phyloP scores from a whole-genome alignment of 169 alveolate genomes.

The Plasmodium gonderi region DNA sequence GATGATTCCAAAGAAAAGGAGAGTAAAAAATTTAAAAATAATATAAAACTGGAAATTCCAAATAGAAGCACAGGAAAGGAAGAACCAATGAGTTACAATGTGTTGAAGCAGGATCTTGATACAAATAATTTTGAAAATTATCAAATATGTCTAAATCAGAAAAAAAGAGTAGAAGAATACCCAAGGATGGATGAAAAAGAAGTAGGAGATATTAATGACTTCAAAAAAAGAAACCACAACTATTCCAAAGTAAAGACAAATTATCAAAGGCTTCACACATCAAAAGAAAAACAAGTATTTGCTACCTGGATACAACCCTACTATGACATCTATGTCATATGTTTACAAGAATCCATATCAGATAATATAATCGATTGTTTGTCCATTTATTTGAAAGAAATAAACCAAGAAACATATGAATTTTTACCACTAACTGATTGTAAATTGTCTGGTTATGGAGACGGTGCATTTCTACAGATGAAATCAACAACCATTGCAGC shows the following conservation, averaged over 20 bases:
- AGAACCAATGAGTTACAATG: too few species aligned
- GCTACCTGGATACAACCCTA: conserved; percentile 85
- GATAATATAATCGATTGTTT: conserved; percentile 79
- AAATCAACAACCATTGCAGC: conserved; percentile 86
- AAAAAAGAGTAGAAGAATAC: neutral
- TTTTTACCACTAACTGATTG: conserved; percentile 82
- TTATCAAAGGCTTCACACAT: neutral
- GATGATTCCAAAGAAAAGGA: neutral
- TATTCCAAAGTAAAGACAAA: neutral
- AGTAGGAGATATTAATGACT: neutral
- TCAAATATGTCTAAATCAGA: too few species aligned
- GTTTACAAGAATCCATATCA: conserved; percentile 88
- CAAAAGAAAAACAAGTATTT: conserved; percentile 79
- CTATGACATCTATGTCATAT: conserved; percentile 85
- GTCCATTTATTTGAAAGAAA: conserved; percentile 78
- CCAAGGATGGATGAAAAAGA: neutral
- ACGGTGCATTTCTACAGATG: conserved; percentile 88
- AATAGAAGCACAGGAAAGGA: too few species aligned
- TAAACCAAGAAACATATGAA: conserved; percentile 76
- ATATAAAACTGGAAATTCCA: neutral
- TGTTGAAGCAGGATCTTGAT: too few species aligned
- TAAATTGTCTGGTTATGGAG: conserved; percentile 88
- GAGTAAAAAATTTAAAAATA: neutral
- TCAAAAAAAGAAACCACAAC: neutral
- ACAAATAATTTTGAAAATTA: too few species aligned